A percentile compares a stretch with the other conserved stretches of the same genome.
Conservation (phyloP, 768 basidiomycete species). For the Auricularia heimuer region DNA sequence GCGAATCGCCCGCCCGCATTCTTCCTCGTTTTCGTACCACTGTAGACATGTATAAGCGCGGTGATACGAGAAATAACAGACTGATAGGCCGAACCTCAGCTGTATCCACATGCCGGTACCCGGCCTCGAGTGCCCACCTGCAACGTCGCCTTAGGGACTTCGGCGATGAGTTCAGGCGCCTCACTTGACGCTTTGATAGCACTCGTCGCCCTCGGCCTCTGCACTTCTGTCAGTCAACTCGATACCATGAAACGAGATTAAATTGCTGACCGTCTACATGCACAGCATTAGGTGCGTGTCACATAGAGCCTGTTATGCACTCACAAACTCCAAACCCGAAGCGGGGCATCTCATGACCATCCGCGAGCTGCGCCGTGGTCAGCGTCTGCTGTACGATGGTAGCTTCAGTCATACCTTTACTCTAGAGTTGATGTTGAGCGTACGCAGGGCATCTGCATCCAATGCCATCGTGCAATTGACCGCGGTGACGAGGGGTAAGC, state of each 20-base stretch:
- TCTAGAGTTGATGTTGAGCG: not conserved
- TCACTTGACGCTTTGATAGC: constrained; percentile 44
- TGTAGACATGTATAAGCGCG: constrained; percentile 25
- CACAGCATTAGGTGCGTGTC: no score
- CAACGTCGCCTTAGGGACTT: not conserved
- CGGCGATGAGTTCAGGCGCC: constrained; percentile 38
- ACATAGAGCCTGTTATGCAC: not conserved
- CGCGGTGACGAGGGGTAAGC: no score
- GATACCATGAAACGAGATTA: not conserved
- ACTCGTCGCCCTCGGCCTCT: constrained; percentile 41
- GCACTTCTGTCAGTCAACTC: not conserved
- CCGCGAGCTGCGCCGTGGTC: constrained; percentile 29
- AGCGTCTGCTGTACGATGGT: not conserved
- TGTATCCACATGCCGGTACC: constrained; percentile 54
- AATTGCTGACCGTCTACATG: not conserved
- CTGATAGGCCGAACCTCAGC: not conserved
- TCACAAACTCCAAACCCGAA: constrained; percentile 43
- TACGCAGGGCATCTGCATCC: not conserved
- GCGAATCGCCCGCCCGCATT: constrained; percentile 51
- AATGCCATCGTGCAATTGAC: no score
- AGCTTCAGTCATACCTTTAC: not conserved
- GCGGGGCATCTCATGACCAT: constrained; percentile 46
- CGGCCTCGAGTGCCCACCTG: constrained; percentile 30
- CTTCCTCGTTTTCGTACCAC: constrained; percentile 57
- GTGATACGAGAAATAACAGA: not conserved